Base-by-base conservation (phyloP, 768 basidiomycete genomes). In the Suillus lakei region DNA sequence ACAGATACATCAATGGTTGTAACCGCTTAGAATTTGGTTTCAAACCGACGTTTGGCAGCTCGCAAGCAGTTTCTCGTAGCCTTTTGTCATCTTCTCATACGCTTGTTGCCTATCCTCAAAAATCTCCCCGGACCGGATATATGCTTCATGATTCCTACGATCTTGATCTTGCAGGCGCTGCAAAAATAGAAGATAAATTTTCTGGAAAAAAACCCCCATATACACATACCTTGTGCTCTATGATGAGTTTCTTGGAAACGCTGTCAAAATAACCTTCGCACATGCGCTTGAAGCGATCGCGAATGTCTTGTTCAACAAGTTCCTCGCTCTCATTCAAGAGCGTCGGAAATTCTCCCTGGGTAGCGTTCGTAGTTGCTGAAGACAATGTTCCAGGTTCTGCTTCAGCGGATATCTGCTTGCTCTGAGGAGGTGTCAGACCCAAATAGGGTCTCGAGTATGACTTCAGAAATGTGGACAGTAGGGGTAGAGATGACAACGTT, bases 41-140 rank as follows among this genome's bases (percentile, higher is more conserved):
- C 10, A 43, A 23, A 76, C 88, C 71, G 70, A 96, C 93, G 88
- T 89, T 79, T 98, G 94, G 64, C 96, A 96, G 71, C 89, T 95
- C 18, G 90, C 82, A 56, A 96, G 85, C 28, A 98, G 79, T 66
- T 96, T 95, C 78, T 99, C 98, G 71, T 98, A 98, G 53, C 89
- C 86, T 78, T 93, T 95, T 44, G 95, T 96, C 93, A 99, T 98
- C 80, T 95, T 96, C 81, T 99, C 98, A 74, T 99, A 99, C 12
- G 93, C 95, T 77, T 99, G 96, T 76, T 99, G 97, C 39, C 98
- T 88, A 76, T 99, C 98, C 74, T 99, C 98, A 70, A 99, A 99
- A 67, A 99, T 98, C 78, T 99, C 97, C 32, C 98, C 98, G 3
- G 96, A 98, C 38, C 96, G 94, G 69, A 99, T 99, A 74, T 99